phyloP scores from a whole-genome alignment of 164 flowering plant species.

The Santalum album region DNA sequence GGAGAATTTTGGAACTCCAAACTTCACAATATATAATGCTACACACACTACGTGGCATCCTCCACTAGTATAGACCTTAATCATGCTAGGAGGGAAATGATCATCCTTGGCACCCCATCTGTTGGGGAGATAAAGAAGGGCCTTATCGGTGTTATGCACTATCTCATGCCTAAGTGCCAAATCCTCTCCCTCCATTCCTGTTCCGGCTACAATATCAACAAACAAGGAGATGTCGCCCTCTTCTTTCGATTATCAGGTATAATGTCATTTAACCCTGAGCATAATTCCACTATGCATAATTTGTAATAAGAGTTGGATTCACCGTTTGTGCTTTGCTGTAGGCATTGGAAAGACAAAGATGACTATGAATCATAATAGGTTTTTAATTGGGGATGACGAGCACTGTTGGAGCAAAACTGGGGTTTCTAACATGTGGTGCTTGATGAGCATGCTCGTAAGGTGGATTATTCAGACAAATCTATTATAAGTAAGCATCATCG shows the following conservation, averaged over 20 bases:
- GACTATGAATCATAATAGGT: too few relatives aligned
- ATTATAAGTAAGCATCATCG: conserved; percentile 82
- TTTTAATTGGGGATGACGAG: too few relatives aligned
- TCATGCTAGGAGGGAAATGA: conserved; percentile 94
- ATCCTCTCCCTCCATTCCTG: conserved; percentile 95
- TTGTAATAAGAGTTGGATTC: too few relatives aligned
- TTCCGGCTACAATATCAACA: conserved; percentile 98
- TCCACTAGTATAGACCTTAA: too few relatives aligned
- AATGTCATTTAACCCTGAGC: too few relatives aligned
- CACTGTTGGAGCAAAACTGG: too few relatives aligned
- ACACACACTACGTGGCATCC: too few relatives aligned
- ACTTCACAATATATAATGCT: too few relatives aligned
- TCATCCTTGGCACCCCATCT: conserved; percentile 95
- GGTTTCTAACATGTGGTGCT: conserved; percentile 95
- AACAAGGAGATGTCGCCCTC: conserved; percentile 95
- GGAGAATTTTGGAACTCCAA: too few relatives aligned
- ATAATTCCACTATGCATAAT: too few relatives aligned
- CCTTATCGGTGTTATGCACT: conserved; percentile 91
- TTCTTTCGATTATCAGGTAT: conserved; percentile 99
- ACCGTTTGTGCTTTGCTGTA: too few relatives aligned
- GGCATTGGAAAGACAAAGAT: too few relatives aligned
- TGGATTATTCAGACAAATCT: conserved; percentile 81
- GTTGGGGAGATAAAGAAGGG: conserved; percentile 99
- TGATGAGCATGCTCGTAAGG: conserved; percentile 87
- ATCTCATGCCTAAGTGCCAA: conserved; percentile 95